Evolutionary conservation across 164 flowering plant genomes (phyloP).

Genomic region (Protea cynaroides): DNA sequence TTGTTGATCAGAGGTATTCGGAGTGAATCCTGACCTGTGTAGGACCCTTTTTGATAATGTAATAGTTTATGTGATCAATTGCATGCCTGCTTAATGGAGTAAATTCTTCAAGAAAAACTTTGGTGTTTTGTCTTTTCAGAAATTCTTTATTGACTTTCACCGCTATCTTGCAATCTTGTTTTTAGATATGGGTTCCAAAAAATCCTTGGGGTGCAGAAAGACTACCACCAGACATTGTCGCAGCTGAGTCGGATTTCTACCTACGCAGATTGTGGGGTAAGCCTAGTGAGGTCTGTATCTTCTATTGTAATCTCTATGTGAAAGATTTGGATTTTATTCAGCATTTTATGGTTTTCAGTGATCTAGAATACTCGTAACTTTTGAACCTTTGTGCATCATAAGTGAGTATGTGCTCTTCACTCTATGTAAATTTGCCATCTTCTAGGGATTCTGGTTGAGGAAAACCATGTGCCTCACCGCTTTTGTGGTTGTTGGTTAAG

Average conservation of each 20-base stretch:
- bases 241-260: constrained; percentile 69
- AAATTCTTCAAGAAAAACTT: too few species aligned
- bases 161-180: constrained; percentile 8
- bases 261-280: constrained; percentile 83
- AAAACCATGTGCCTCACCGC: too few species aligned
- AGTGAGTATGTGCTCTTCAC: neutral
- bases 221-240: constrained; percentile 73
- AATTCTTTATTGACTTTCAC: neutral
- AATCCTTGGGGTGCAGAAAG: constrained; percentile 96
- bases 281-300: constrained; percentile 72
- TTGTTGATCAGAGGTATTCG: too few species aligned
- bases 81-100: too few species aligned
- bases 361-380: neutral
- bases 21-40: too few species aligned
- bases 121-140: neutral
- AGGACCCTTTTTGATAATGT: too few species aligned
- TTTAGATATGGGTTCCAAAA: constrained; percentile 79
- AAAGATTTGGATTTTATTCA: neutral
- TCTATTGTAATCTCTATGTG: constrained; percentile 4
- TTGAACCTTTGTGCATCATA: neutral
- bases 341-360: neutral
- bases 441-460: too few species aligned
- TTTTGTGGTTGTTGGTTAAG: neutral
- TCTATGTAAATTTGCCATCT: neutral
- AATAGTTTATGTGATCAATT: too few species aligned